A percentile compares a stretch with the other conserved stretches of the same genome.
phyloP scores from a whole-genome alignment of 305 asterid genomes.

The Fraxinus platypoda region DNA sequence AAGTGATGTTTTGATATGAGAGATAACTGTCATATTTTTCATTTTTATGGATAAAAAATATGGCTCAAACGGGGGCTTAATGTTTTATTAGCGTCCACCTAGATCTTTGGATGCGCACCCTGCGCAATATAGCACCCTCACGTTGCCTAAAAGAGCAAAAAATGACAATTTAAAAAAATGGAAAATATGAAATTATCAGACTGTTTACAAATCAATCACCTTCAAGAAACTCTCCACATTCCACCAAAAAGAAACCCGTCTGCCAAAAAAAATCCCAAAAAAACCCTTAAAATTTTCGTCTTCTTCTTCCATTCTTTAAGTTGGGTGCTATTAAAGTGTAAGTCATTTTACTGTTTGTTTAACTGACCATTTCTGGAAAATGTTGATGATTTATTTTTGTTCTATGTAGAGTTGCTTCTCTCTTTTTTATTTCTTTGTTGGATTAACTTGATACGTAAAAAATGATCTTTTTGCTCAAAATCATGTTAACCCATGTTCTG shows the following conservation, averaged over 20 bases:
- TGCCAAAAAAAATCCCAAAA: not conserved
- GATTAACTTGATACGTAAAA: not conserved
- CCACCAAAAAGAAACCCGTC: not conserved
- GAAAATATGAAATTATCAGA: not conserved
- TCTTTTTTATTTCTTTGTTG: not conserved
- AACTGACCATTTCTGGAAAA: not conserved
- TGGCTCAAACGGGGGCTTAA: no score
- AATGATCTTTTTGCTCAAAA: not conserved
- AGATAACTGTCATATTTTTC: no score
- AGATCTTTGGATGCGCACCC: not conserved
- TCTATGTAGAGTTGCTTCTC: not conserved
- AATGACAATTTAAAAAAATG: not conserved
- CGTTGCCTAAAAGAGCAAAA: not conserved
- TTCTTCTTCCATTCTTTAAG: not conserved
- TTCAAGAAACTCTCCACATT: not conserved
- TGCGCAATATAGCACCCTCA: not conserved
- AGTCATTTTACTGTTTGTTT: not conserved
- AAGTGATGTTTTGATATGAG: no score
- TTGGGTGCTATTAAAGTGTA: not conserved
- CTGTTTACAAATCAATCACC: not conserved
- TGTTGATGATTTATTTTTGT: not conserved
- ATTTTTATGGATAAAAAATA: no score
- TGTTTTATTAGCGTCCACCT: no score
- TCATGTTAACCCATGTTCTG: conserved; percentile 8
- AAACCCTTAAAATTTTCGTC: not conserved